Percentiles rank a stretch among this genome's conserved stretches.
These are phyloP conservation scores for Geotrichum fermentans DNA, from an alignment of 1,139 yeast species.

Conservation along the genomic window DNA sequence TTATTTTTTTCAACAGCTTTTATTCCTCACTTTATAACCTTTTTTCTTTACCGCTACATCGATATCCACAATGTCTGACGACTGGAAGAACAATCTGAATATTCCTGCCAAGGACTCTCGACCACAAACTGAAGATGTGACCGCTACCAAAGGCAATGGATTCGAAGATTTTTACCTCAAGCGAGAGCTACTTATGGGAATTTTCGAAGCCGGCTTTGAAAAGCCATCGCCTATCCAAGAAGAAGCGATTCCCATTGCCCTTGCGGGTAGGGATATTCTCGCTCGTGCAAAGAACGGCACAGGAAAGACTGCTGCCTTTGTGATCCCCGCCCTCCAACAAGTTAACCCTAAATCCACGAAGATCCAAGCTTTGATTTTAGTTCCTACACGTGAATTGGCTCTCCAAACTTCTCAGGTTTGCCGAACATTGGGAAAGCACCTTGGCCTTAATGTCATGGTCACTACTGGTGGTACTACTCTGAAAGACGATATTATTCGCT, in stretches of 20 bases:
- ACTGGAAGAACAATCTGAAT: constrained; percentile 72
- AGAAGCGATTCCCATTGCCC: constrained; percentile 92
- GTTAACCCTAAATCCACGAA: constrained; percentile 77
- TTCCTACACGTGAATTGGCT: constrained; percentile 95
- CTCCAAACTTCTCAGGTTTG: constrained; percentile 96
- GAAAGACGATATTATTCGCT: constrained; percentile 89
- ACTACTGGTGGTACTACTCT: constrained; percentile 97
- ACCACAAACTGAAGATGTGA: constrained; percentile 95
- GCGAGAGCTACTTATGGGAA: constrained; percentile 94
- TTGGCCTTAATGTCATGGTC: constrained; percentile 92
- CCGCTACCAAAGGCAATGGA: constrained; percentile 81
- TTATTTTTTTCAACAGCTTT: not conserved
- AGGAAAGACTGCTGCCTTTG: constrained; percentile 96
- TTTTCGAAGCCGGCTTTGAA: constrained; percentile 97
- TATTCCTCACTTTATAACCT: not conserved
- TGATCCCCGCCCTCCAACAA: constrained; percentile 79
- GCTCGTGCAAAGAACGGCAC: constrained; percentile 99
- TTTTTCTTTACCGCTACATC: not conserved
- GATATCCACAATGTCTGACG: constrained; percentile 23
- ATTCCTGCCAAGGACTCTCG: constrained; percentile 81
- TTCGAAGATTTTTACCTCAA: constrained; percentile 91
- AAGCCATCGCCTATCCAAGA: constrained; percentile 98
- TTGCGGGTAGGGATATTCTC: constrained; percentile 90
- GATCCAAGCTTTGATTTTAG: constrained; percentile 83
- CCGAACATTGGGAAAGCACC: constrained; percentile 91